Conservation (phyloP, 805 yeast species). For the Wickerhamomyces bovis region DNA sequence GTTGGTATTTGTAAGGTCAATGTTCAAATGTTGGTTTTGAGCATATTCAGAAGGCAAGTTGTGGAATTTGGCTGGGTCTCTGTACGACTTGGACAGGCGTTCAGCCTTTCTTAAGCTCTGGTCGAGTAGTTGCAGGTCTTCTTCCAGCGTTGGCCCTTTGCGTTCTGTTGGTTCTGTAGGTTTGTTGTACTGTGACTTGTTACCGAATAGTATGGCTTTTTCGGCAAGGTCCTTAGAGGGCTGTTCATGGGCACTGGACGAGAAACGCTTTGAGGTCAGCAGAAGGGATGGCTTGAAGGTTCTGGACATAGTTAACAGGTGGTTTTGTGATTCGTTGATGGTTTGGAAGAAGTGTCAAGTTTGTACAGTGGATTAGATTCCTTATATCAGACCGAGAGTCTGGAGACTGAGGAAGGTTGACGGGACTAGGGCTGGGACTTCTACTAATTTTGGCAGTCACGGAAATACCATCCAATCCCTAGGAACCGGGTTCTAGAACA, state of each 20-base stretch:
- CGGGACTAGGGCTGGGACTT: background rate
- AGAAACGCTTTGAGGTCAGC: conserved; percentile 7
- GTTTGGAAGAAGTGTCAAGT: background rate
- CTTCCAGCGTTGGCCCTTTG: background rate
- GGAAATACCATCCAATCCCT: background rate
- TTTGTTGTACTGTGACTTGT: background rate
- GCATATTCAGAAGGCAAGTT: conserved; percentile 52
- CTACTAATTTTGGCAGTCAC: too few relatives aligned
- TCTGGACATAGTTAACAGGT: background rate
- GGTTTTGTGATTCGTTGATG: background rate
- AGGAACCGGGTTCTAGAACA: background rate
- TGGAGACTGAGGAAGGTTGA: background rate
- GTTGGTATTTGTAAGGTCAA: conserved; percentile 34
- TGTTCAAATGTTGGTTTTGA: conserved; percentile 47
- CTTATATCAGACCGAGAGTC: background rate
- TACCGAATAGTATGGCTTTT: conserved; percentile 17
- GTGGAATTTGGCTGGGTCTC: conserved; percentile 14
- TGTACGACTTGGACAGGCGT: conserved; percentile 13
- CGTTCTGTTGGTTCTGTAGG: background rate
- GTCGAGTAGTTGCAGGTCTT: conserved; percentile 18
- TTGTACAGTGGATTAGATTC: background rate
- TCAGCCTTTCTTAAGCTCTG: conserved; percentile 23
- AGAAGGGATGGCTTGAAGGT: background rate
- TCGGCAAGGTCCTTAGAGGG: conserved; percentile 20
- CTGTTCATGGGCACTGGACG: conserved; percentile 17